Evolutionary conservation across 495 filamentous ascomycete species (phyloP).

Genomic region (Podospora bellae-mahoneyi): DNA sequence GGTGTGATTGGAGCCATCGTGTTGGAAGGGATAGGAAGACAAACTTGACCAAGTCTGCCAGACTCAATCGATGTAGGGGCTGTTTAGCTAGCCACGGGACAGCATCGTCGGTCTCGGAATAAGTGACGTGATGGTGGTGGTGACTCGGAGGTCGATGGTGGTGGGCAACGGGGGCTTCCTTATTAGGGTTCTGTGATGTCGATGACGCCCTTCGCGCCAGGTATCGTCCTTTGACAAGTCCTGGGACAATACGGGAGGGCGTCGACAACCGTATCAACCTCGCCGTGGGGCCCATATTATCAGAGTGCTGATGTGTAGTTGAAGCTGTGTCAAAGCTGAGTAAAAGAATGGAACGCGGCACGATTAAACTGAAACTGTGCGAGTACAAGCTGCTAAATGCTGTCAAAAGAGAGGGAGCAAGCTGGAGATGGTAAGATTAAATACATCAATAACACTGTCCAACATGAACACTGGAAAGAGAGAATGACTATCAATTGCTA

Average conservation of each 20-base stretch:
- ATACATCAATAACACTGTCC: too few species aligned
- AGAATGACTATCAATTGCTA: conserved; percentile 2
- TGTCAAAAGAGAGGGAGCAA: neutral
- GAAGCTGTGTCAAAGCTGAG: neutral
- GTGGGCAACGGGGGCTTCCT: conserved; percentile 9
- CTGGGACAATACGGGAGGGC: conserved; percentile 20
- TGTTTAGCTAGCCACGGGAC: conserved; percentile 73
- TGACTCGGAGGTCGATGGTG: conserved; percentile 11
- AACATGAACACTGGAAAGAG: neutral
- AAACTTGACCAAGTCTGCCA: conserved; percentile 86
- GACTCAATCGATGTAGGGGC: conserved; percentile 73
- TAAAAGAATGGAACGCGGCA: neutral
- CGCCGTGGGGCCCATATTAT: conserved; percentile 38
- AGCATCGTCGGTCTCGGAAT: conserved; percentile 54
- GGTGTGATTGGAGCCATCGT: neutral
- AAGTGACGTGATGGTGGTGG: conserved; percentile 14
- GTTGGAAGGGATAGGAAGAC: conserved; percentile 15
- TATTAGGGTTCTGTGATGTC: conserved; percentile 14
- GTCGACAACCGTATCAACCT: conserved; percentile 39
- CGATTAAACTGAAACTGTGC: neutral
- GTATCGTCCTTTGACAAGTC: neutral
- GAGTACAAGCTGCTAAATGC: neutral
- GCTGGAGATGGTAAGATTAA: too few species aligned
- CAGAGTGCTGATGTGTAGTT: neutral
- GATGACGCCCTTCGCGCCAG: conserved; percentile 14